A percentile compares a stretch with the other conserved stretches of the same genome.
Conservation (phyloP, 768 basidiomycete genomes). For the Gyrodon lividus region DNA sequence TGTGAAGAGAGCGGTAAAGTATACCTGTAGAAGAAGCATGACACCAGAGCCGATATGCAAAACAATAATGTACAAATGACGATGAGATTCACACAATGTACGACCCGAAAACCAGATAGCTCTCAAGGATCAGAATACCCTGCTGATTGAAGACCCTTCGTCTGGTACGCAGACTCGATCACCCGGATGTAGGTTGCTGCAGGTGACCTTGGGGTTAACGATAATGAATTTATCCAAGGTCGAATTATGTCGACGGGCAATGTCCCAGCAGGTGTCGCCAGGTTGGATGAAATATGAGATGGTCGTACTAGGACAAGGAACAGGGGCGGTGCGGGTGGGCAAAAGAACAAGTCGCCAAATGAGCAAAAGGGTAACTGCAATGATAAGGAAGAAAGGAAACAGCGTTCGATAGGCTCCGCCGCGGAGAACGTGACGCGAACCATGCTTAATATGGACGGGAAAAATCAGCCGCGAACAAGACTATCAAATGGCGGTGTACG, state of each 20-base stretch:
- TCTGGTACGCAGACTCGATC: conserved; percentile 58
- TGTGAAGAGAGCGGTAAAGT: neutral
- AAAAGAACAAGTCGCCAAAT: conserved; percentile 58
- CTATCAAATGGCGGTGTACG: neutral
- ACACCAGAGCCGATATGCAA: conserved; percentile 5
- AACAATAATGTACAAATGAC: conserved; percentile 20
- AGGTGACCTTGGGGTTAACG: conserved; percentile 52
- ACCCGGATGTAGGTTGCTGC: conserved; percentile 60
- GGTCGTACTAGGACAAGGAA: conserved; percentile 36
- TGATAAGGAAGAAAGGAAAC: conserved; percentile 71
- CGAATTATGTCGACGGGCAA: conserved; percentile 48
- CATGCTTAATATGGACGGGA: conserved; percentile 32
- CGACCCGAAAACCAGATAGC: neutral
- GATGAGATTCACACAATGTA: conserved; percentile 8
- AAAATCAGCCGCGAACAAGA: conserved; percentile 2
- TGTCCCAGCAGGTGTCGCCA: conserved; percentile 68
- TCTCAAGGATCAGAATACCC: conserved; percentile 21
- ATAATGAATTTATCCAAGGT: conserved; percentile 50
- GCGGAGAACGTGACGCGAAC: conserved; percentile 32
- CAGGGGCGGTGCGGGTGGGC: conserved; percentile 25
- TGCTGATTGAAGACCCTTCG: conserved; percentile 34
- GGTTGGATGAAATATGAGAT: conserved; percentile 48
- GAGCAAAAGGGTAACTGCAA: conserved; percentile 60
- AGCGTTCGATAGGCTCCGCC: conserved; percentile 56
- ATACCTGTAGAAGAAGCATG: neutral